Percentiles rank a stretch among this genome's conserved stretches.
Evolutionary conservation across 352 stramenopile species (phyloP).

Genomic region (Phytophthora pseudosyringae): DNA sequence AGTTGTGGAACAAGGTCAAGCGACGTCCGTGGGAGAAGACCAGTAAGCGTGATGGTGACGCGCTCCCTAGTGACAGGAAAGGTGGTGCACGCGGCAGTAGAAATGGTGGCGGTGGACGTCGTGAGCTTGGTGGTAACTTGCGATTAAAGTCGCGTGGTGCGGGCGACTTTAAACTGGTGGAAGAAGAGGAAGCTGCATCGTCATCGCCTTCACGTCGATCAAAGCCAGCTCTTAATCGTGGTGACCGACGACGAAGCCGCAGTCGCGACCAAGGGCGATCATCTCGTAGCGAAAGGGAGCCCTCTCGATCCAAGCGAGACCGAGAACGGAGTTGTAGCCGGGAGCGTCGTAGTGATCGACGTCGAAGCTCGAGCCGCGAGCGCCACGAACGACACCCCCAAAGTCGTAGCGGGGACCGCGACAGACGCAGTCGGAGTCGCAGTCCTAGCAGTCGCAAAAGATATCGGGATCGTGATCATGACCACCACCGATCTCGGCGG

Average conservation of each 20-base stretch:
- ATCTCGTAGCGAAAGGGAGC: conserved; percentile 15
- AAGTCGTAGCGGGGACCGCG: conserved; percentile 23
- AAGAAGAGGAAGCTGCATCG: conserved; percentile 40
- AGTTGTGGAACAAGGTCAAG: conserved; percentile 95
- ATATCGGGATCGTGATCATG: conserved; percentile 2
- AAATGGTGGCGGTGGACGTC: conserved; percentile 21
- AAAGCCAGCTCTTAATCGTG: conserved; percentile 12
- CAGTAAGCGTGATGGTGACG: conserved; percentile 59
- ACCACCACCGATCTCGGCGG: conserved; percentile 11
- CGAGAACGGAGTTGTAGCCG: conserved; percentile 15
- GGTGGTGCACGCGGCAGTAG: conserved; percentile 16
- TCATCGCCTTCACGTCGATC: conserved; percentile 10
- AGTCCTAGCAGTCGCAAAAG: conserved; percentile 17
- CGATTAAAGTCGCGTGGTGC: conserved; percentile 46
- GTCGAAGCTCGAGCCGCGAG: conserved; percentile 18
- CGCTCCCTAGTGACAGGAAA: conserved; percentile 46
- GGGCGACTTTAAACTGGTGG: conserved; percentile 56
- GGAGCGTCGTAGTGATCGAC: conserved; percentile 13
- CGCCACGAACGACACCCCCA: conserved; percentile 22
- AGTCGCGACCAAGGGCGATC: conserved; percentile 27
- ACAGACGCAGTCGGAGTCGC: conserved; percentile 23
- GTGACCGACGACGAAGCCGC: conserved; percentile 25
- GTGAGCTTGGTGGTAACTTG: conserved; percentile 46
- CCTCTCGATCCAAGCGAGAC: conserved; percentile 21
- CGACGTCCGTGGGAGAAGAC: conserved; percentile 67